Conservation (phyloP, 176 grass and related monocot genomes). For the Aechmea fasciata region DNA sequence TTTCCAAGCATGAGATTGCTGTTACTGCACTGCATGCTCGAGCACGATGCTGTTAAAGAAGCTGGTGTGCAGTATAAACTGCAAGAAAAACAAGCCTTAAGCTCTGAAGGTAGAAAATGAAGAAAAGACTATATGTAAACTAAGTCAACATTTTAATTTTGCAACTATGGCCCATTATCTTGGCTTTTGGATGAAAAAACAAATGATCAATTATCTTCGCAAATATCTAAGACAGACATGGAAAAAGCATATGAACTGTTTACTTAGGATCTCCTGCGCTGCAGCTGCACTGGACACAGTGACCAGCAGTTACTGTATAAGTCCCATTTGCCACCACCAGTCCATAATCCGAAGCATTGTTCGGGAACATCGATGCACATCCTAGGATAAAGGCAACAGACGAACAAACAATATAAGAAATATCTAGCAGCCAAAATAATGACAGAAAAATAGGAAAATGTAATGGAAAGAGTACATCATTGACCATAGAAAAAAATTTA, state of each 20-base stretch:
- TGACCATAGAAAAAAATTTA: not conserved
- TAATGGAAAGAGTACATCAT: not conserved
- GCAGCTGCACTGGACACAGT: conserved; percentile 88
- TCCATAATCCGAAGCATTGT: conserved; percentile 46
- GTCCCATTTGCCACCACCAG: conserved; percentile 68
- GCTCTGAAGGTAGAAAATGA: not conserved
- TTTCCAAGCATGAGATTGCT: conserved; percentile 73
- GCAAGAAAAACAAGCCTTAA: not conserved
- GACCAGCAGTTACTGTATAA: conserved; percentile 58
- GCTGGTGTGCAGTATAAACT: conserved; percentile 83
- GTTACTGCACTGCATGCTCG: conserved; percentile 75
- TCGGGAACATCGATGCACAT: conserved; percentile 52
- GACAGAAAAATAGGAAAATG: not conserved
- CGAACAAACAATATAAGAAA: not conserved
- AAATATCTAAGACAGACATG: not conserved
- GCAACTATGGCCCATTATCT: not conserved
- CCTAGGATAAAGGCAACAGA: conserved; percentile 25
- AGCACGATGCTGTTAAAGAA: conserved; percentile 57
- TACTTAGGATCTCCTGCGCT: conserved; percentile 72
- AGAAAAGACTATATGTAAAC: conserved; percentile 13
- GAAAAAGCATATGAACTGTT: not conserved
- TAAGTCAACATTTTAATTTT: not conserved
- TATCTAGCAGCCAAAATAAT: not conserved
- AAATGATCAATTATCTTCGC: too few species aligned
- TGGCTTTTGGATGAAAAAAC: not conserved